Percentiles rank a stretch among this genome's conserved stretches.
Evolutionary conservation across 768 basidiomycete species (phyloP).

Genomic region (Amanita subjunquillea): DNA sequence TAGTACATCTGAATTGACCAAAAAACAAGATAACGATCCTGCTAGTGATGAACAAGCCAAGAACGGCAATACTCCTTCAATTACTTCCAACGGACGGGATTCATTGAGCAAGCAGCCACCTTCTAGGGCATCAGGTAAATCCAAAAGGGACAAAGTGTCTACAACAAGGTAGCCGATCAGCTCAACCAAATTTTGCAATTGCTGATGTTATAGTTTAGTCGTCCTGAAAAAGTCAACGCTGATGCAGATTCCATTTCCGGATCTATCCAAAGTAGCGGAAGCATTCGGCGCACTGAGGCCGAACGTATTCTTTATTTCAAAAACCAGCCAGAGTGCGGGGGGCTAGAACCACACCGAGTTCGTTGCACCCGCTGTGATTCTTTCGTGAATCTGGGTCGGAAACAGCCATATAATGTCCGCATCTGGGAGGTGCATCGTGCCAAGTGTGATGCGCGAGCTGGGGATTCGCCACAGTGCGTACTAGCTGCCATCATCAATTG

Average conservation of each 20-base stretch:
- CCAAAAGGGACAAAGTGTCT: background rate
- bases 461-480: conserved; percentile 18
- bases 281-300: conserved; percentile 45
- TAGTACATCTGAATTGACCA: background rate
- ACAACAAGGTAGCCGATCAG: background rate
- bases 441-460: conserved; percentile 36
- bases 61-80: background rate
- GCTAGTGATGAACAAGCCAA: background rate
- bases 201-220: conserved; percentile 11
- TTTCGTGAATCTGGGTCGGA: conserved; percentile 45
- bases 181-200: background rate
- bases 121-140: background rate
- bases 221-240: conserved; percentile 15
- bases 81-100: background rate
- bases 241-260: conserved; percentile 48
- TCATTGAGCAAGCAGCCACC: background rate
- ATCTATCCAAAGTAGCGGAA: conserved; percentile 29
- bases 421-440: conserved; percentile 54
- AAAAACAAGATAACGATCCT: background rate
- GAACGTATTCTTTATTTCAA: conserved; percentile 58
- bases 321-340: conserved; percentile 48
- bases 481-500: conserved; percentile 5
- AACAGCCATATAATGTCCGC: conserved; percentile 43
- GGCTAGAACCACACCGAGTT: conserved; percentile 46
- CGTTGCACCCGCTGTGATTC: conserved; percentile 49